These are phyloP conservation scores for Entomophthora muscae DNA, from an alignment of 371 early-diverging fungal genomes.

Conservation along the genomic window DNA sequence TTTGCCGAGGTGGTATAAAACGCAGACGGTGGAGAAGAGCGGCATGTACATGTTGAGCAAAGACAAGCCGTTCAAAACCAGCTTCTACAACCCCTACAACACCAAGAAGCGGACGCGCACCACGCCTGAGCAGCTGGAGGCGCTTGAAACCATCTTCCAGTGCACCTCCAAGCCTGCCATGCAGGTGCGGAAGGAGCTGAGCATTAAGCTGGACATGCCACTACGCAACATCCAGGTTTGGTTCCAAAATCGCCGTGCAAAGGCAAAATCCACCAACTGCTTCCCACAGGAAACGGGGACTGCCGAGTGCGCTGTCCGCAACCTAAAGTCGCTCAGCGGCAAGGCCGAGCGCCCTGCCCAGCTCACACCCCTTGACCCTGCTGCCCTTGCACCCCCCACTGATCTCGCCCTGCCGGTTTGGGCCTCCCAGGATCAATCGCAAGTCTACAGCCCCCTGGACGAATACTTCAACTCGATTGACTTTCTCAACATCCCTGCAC, in stretches of 20 bases:
- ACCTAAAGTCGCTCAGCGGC: too few species aligned
- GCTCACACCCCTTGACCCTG: too few species aligned
- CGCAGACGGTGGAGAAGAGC: too few species aligned
- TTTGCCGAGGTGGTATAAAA: too few species aligned
- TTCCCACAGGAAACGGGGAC: not conserved
- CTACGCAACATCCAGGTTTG: slow-evolving; percentile 15
- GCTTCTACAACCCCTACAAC: slow-evolving; percentile 7
- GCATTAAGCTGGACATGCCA: slow-evolving; percentile 13
- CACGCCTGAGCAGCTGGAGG: slow-evolving; percentile 31
- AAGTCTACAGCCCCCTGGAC: too few species aligned
- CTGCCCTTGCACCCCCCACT: too few species aligned
- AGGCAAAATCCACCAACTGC: slow-evolving; percentile 5
- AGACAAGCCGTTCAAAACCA: not conserved
- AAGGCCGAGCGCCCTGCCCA: too few species aligned
- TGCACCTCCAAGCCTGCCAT: slow-evolving; percentile 52
- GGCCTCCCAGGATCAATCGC: too few species aligned
- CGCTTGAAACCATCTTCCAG: slow-evolving; percentile 34
- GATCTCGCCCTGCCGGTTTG: too few species aligned
- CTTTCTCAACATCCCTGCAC: too few species aligned
- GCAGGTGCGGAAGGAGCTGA: slow-evolving; percentile 16
- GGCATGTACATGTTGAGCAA: too few species aligned
- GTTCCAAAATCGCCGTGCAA: slow-evolving; percentile 16
- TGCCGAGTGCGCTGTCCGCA: not conserved
- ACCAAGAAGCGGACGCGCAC: slow-evolving; percentile 12
- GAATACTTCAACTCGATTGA: too few species aligned